These are phyloP conservation scores for Paramecium sexaurelia DNA, from an alignment of 73 alveolate species.

Conservation along the genomic window DNA sequence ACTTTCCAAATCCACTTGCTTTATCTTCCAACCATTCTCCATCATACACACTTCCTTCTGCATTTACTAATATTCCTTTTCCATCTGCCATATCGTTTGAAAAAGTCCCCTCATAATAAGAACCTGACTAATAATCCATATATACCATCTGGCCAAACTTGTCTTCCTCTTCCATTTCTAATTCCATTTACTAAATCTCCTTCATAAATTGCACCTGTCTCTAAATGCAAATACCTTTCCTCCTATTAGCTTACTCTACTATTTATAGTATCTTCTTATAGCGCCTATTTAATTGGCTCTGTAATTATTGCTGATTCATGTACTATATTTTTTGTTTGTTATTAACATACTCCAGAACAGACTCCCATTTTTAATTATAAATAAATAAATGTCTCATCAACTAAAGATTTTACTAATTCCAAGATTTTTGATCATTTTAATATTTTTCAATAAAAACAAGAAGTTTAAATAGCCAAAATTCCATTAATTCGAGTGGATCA, in stretches of 20 bases:
- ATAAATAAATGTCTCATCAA: background rate
- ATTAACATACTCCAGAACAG: conserved; percentile 25
- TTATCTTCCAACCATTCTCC: conserved; percentile 72
- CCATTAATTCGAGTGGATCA: no score
- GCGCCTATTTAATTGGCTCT: background rate
- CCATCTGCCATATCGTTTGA: conserved; percentile 59
- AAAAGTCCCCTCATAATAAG: conserved; percentile 53
- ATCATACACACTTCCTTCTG: conserved; percentile 76
- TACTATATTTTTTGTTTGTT: background rate
- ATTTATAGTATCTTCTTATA: background rate
- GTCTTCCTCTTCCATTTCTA: conserved; percentile 45
- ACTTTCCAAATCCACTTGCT: conserved; percentile 54
- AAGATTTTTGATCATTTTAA: no score
- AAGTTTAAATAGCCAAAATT: no score
- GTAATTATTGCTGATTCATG: background rate
- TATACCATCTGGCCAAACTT: conserved; percentile 66
- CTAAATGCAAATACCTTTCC: background rate
- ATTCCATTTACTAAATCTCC: conserved; percentile 60
- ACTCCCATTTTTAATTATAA: background rate
- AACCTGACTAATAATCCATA: background rate
- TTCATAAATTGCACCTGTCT: conserved; percentile 47
- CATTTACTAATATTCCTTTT: conserved; percentile 71
- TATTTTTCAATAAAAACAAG: no score
- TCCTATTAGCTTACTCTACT: background rate
- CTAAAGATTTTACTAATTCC: background rate